Conservation (phyloP, 2,329 filamentous ascomycete species). For the Phialocephala sp. region DNA sequence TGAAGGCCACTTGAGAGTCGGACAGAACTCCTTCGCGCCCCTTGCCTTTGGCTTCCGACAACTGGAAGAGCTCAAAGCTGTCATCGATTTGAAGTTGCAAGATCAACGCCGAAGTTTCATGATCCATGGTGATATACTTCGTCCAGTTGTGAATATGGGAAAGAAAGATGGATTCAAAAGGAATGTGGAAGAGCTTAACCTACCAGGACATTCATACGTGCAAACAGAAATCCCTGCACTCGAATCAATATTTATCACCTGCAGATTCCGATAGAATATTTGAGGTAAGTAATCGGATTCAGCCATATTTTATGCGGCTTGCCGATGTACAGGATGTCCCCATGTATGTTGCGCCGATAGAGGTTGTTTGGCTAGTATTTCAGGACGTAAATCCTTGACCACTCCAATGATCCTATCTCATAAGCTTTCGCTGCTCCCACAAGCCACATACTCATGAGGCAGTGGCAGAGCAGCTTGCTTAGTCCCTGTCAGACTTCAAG, state of each 20-base stretch:
- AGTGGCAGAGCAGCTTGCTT: neutral
- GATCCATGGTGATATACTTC: slow-evolving; percentile 26
- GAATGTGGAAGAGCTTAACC: neutral
- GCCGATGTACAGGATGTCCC: neutral
- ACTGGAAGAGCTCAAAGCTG: neutral
- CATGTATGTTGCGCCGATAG: neutral
- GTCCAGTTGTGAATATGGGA: neutral
- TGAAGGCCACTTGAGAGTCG: slow-evolving; percentile 24
- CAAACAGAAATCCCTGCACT: slow-evolving; percentile 2
- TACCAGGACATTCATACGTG: neutral
- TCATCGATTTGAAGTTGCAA: slow-evolving; percentile 36
- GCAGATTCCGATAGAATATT: slow-evolving; percentile 1
- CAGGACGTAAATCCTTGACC: neutral
- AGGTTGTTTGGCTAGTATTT: neutral
- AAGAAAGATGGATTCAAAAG: neutral
- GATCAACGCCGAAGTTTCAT: slow-evolving; percentile 31
- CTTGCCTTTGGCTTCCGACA: slow-evolving; percentile 21
- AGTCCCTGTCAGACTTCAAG: neutral
- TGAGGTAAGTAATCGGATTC: neutral
- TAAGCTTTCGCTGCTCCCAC: neutral
- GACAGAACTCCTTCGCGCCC: slow-evolving; percentile 12
- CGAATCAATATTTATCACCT: neutral
- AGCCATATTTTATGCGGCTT: neutral
- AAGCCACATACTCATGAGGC: neutral
- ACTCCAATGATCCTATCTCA: neutral